A percentile compares a stretch with the other conserved stretches of the same genome.
Evolutionary conservation across 495 filamentous ascomycete genomes (phyloP).

Genomic region (Schizothecium vesticola): DNA sequence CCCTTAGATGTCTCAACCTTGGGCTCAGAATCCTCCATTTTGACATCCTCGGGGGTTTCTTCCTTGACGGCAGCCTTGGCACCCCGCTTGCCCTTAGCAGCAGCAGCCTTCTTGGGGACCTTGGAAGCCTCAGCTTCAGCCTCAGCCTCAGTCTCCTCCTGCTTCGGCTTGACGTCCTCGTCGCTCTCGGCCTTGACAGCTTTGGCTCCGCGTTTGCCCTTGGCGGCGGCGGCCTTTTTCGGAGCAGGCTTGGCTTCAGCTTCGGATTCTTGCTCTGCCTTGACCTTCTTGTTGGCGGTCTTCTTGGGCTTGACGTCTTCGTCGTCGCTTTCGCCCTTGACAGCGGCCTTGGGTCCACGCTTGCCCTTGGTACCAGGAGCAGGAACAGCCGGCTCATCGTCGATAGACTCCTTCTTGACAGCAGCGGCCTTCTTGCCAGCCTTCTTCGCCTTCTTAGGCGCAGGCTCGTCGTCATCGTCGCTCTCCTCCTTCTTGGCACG

Average conservation of each 20-base stretch:
- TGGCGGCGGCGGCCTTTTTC: neutral
- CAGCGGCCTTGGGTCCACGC: neutral
- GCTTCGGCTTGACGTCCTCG: neutral
- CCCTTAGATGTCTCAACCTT: slow-evolving; percentile 19
- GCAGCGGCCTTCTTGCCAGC: neutral
- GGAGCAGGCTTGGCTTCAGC: neutral
- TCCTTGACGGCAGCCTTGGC: slow-evolving; percentile 7
- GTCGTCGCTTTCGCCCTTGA: slow-evolving; percentile 25
- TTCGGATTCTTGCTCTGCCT: neutral
- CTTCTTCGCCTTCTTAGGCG: neutral
- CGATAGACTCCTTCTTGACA: neutral
- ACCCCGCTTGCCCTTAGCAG: neutral
- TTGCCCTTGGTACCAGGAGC: neutral
- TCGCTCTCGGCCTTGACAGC: neutral
- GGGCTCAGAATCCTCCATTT: slow-evolving; percentile 21
- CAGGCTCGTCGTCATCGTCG: slow-evolving; percentile 28
- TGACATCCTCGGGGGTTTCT: neutral
- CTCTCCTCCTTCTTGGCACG: slow-evolving; percentile 18
- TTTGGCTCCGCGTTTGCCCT: neutral
- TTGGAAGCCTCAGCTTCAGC: neutral
- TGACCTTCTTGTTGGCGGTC: neutral
- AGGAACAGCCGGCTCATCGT: neutral
- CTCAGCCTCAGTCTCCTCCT: neutral
- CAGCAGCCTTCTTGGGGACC: neutral
- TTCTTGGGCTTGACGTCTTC: slow-evolving; percentile 24